Conservation (phyloP, 768 basidiomycete genomes). For the Lentinula lateritia region DNA sequence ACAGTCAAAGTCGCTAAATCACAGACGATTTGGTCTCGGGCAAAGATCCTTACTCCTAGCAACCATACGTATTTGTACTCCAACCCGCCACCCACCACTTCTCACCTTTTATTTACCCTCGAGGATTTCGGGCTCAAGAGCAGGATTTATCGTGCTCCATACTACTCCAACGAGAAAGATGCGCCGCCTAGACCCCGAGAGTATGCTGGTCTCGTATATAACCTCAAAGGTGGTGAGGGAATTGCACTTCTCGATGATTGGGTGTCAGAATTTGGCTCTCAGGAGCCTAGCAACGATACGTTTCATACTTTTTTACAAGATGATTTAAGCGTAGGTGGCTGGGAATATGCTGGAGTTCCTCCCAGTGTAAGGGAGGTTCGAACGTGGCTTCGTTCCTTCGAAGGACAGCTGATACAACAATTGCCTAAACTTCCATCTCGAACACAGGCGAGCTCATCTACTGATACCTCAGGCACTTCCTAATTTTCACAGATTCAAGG, state of each 20-base stretch:
- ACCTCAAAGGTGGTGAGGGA: conserved; percentile 59
- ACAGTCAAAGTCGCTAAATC: not conserved
- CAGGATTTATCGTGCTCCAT: conserved; percentile 71
- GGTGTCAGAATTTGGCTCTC: conserved; percentile 12
- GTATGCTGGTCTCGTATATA: conserved; percentile 76
- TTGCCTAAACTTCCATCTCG: conserved; percentile 12
- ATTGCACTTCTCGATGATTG: conserved; percentile 60
- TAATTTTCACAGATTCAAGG: conserved; percentile 48
- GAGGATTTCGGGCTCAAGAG: conserved; percentile 43
- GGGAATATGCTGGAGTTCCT: conserved; percentile 76
- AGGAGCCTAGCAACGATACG: not conserved
- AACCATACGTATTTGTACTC: conserved; percentile 37
- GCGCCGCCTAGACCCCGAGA: conserved; percentile 63
- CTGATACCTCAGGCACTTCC: not conserved
- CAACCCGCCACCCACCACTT: conserved; percentile 42
- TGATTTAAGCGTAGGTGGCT: conserved; percentile 34
- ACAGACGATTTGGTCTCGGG: not conserved
- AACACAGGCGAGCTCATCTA: conserved; percentile 44
- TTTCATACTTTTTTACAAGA: not conserved
- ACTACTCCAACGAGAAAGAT: conserved; percentile 71
- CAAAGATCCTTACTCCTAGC: not conserved
- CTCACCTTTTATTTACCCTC: conserved; percentile 39
- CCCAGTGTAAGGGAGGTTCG: conserved; percentile 54
- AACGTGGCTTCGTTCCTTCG: conserved; percentile 42
- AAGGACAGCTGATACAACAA: conserved; percentile 15